Evolutionary conservation across 164 flowering plant species (phyloP).

Genomic region (Stephania cephalantha): DNA sequence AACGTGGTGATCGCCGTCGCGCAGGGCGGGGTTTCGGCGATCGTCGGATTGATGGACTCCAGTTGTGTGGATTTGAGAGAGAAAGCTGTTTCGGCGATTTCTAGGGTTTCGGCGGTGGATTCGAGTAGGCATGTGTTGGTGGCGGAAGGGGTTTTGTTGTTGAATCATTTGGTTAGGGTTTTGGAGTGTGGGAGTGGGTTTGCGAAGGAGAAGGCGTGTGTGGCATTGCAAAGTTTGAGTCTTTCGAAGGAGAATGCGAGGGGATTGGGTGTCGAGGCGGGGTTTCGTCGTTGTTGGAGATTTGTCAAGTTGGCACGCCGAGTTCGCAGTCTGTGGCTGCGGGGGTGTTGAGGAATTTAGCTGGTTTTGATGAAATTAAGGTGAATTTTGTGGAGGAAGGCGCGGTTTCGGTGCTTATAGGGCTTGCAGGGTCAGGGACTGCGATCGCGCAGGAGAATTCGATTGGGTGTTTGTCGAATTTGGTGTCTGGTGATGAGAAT

Average conservation of each 20-base stretch:
- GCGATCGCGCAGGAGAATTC: slow-evolving; percentile 61
- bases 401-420: slow-evolving; percentile 46
- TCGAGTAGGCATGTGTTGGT: slow-evolving; percentile 56
- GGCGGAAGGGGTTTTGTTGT: slow-evolving; percentile 66
- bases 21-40: slow-evolving; percentile 76
- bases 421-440: slow-evolving; percentile 60
- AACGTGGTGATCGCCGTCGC: slow-evolving; percentile 78
- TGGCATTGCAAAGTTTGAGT: slow-evolving; percentile 59
- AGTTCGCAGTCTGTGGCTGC: slow-evolving; percentile 75
- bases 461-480: slow-evolving; percentile 65
- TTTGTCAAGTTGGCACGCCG: slow-evolving; percentile 71
- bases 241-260: slow-evolving; percentile 74
- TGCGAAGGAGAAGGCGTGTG: slow-evolving; percentile 72
- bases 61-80: slow-evolving; percentile 58
- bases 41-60: slow-evolving; percentile 59
- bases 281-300: slow-evolving; percentile 66
- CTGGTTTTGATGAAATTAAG: slow-evolving; percentile 46
- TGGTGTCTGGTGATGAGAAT: slow-evolving; percentile 43
- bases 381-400: slow-evolving; percentile 70
- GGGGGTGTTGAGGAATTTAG: slow-evolving; percentile 67
- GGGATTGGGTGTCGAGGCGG: slow-evolving; percentile 73
- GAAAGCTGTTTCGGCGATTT: slow-evolving; percentile 59
- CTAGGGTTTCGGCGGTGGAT: slow-evolving; percentile 68
- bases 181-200: slow-evolving; percentile 79
- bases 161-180: slow-evolving; percentile 67